phyloP scores from a whole-genome alignment of 2,329 filamentous ascomycete species.

The Aspergillus transmontanensis region DNA sequence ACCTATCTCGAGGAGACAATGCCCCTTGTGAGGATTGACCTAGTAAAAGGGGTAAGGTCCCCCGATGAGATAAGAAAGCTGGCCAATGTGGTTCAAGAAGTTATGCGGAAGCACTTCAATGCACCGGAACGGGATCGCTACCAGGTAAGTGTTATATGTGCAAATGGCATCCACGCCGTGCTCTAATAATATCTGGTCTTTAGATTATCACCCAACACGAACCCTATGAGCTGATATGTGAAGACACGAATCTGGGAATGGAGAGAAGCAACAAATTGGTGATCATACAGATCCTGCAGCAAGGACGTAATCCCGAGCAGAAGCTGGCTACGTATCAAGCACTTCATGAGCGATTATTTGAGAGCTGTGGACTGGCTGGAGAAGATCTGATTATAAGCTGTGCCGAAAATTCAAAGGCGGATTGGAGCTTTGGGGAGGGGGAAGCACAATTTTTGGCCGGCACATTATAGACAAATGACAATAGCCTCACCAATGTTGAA shows the following conservation, averaged over 20 bases:
- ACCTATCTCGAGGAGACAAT: conserved; percentile 11
- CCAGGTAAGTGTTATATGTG: conserved; percentile 8
- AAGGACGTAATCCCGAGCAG: conserved; percentile 28
- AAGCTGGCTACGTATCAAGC: conserved; percentile 29
- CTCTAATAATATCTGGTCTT: neutral
- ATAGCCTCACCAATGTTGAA: too few species aligned
- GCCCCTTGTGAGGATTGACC: conserved; percentile 36
- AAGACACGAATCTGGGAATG: conserved; percentile 33
- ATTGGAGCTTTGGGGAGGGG: conserved; percentile 35
- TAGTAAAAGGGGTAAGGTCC: conserved; percentile 23
- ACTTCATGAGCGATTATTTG: conserved; percentile 20
- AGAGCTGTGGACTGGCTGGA: conserved; percentile 13
- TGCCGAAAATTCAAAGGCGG: conserved; percentile 27
- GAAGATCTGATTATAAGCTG: conserved; percentile 31
- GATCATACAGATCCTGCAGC: conserved; percentile 37
- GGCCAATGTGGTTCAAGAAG: conserved; percentile 29
- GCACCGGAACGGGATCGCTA: conserved; percentile 32
- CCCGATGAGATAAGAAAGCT: conserved; percentile 29
- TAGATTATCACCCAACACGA: conserved; percentile 38
- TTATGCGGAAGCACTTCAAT: conserved; percentile 30
- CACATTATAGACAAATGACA: neutral
- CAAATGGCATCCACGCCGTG: neutral
- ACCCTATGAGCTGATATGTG: conserved; percentile 33
- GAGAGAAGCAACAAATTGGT: conserved; percentile 29
- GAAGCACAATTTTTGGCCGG: conserved; percentile 33